Percentiles rank a stretch among this genome's conserved stretches.
Evolutionary conservation across 2,329 filamentous ascomycete genomes (phyloP).

Genomic region (Gremmenia infestans): DNA sequence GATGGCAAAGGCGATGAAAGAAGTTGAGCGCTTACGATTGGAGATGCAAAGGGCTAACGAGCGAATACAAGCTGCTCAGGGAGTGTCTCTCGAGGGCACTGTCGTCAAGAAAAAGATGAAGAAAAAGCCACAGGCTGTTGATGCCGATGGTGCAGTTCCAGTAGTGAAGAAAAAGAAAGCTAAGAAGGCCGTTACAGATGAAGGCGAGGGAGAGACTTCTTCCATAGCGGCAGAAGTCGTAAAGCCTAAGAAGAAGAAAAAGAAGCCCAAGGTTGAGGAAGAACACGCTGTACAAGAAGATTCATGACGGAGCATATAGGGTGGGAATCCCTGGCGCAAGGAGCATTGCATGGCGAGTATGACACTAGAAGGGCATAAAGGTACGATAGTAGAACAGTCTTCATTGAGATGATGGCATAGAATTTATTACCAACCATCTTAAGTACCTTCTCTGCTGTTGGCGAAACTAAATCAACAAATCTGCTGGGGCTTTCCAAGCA

Average conservation of each 20-base stretch:
- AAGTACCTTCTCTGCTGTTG: no score
- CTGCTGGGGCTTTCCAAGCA: no score
- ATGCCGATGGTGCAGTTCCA: constrained; percentile 13
- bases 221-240: constrained; percentile 14
- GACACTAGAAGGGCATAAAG: no score
- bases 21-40: constrained; percentile 78
- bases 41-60: constrained; percentile 86
- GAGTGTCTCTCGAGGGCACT: constrained; percentile 55
- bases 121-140: constrained; percentile 39
- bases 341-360: constrained; percentile 1
- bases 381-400: no score
- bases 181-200: constrained; percentile 30
- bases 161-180: constrained; percentile 44
- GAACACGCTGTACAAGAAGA: neutral
- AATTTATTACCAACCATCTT: neutral
- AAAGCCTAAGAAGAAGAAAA: constrained; percentile 42
- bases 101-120: constrained; percentile 62
- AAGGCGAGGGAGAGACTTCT: constrained; percentile 18
- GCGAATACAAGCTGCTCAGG: constrained; percentile 64
- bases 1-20: constrained; percentile 81
- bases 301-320: neutral
- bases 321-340: constrained; percentile 2
- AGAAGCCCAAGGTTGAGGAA: constrained; percentile 23
- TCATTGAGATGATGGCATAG: neutral
- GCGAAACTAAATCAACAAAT: no score